phyloP scores from a whole-genome alignment of 2,329 filamentous ascomycete genomes.

The Alternaria panax region DNA sequence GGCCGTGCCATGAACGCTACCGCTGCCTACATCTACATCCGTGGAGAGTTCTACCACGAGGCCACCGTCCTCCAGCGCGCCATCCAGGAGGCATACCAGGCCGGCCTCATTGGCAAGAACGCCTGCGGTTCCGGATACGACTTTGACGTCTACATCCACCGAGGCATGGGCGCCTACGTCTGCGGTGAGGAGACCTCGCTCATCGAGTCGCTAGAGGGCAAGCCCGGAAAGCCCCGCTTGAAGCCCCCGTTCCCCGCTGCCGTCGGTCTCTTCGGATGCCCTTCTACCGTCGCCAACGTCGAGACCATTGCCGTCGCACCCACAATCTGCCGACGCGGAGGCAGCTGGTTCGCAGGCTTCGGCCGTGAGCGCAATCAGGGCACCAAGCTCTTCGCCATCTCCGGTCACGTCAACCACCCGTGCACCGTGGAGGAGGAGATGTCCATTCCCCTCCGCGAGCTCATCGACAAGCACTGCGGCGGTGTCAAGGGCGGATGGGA shows the following conservation, averaged over 20 bases:
- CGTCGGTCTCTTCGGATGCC: conserved; percentile 97
- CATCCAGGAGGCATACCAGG: conserved; percentile 97
- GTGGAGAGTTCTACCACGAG: conserved; percentile 97
- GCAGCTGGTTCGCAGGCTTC: conserved; percentile 90
- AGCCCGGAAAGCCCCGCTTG: conserved; percentile 96
- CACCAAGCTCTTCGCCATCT: conserved; percentile 98
- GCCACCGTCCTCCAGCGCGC: conserved; percentile 91
- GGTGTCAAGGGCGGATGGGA: conserved; percentile 98
- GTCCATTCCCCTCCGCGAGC: conserved; percentile 93
- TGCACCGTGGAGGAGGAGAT: conserved; percentile 99
- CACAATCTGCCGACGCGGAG: conserved; percentile 92
- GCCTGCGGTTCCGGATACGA: conserved; percentile 96
- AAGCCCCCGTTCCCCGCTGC: conserved; percentile 99
- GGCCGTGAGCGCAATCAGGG: conserved; percentile 95
- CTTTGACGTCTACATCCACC: conserved; percentile 96
- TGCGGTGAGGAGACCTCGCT: conserved; percentile 98
- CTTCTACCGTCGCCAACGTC: conserved; percentile 96
- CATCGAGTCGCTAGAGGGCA: conserved; percentile 97
- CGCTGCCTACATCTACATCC: conserved; percentile 99
- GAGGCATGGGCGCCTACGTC: conserved; percentile 95
- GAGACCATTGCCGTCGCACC: conserved; percentile 96
- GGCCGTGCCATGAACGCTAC: conserved; percentile 99
- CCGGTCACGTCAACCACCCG: conserved; percentile 98
- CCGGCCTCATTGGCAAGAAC: conserved; percentile 96
- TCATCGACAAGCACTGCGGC: conserved; percentile 98